phyloP scores from a whole-genome alignment of 345 rosid genomes.

The Eucalyptus albens region DNA sequence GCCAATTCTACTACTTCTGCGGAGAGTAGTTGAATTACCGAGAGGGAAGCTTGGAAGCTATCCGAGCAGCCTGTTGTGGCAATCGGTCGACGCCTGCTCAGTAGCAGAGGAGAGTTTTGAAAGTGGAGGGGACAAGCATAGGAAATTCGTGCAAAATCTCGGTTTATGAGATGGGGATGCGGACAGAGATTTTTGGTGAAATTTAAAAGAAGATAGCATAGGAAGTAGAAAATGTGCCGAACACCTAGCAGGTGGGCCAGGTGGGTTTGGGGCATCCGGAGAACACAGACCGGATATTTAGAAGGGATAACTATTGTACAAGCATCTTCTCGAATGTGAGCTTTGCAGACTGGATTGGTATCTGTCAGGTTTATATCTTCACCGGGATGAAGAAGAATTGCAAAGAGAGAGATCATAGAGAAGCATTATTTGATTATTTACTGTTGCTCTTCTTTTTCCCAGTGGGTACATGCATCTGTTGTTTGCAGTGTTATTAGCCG shows the following conservation, averaged over 20 bases:
- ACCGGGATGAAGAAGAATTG: background rate
- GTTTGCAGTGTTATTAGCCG: background rate
- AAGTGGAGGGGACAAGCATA: background rate
- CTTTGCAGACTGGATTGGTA: background rate
- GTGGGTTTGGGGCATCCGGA: background rate
- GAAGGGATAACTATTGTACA: background rate
- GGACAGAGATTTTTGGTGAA: background rate
- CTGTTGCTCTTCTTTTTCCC: background rate
- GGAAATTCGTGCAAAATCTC: background rate
- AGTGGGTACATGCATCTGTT: background rate
- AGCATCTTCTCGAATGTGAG: background rate
- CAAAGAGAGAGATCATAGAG: background rate
- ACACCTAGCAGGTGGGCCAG: background rate
- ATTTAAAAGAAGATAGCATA: background rate
- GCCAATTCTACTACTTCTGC: background rate
- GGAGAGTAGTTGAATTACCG: background rate
- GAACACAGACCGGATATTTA: background rate
- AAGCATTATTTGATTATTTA: background rate
- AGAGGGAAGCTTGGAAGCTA: background rate
- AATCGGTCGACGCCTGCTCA: background rate
- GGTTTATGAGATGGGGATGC: background rate
- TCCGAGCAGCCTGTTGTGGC: background rate
- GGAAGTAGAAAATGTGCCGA: background rate
- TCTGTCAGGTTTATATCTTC: background rate
- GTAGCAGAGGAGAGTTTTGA: background rate